Evolutionary conservation across 2,329 filamentous ascomycete genomes (phyloP), one percentile per base, ranked within the genome.

Genomic region (Colletotrichum horii): DNA sequence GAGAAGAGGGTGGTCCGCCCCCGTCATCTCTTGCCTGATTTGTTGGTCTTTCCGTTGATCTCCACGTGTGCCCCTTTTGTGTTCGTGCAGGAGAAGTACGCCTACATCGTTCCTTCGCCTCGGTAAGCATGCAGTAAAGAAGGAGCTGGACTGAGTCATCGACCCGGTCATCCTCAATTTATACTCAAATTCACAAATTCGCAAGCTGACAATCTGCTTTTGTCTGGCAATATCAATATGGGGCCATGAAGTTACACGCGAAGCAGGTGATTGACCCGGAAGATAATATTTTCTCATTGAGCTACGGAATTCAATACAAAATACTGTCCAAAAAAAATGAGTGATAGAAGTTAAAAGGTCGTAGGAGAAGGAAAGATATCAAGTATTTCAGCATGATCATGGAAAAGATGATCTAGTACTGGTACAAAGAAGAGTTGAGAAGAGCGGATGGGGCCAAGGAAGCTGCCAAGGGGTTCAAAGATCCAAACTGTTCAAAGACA

Each of bases 401-500:
- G n/a, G 3, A 22, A 52, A 52, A 22, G 19, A 52, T 4, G 11
- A 52, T 22, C 56, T 55, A 60, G 56, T 60, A 60, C 56, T 19
- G 56, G 24, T 60, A 60, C 56, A 30, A 60, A 32, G 56, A 60
- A 28, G 56, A 60, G 56, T 60, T 60, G 8, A 60, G 28, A 32
- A 60, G 56, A 60, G 56, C 56, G 28, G 56, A 60, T 0, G 56
- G 56, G 9, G 56, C 56, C 24, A 60, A 60, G 22, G 56, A 26
- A 26, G 24, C 56, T 26, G 56, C 56, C 24, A 60, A 11, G 8
- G 56, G 56, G 56, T 60, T 70, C 56, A 70, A 48, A 15, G 56
- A 64, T 24, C 67, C 56, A 26, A 64, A 70, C 12, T 61, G 32
- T 34, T 62, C 55, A 12, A 70, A 64, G n/a, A 64, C 36, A 11